A percentile compares a stretch with the other conserved stretches of the same genome.
Evolutionary conservation across 345 rosid genomes (phyloP).

Genomic region (Physaria fendleri): DNA sequence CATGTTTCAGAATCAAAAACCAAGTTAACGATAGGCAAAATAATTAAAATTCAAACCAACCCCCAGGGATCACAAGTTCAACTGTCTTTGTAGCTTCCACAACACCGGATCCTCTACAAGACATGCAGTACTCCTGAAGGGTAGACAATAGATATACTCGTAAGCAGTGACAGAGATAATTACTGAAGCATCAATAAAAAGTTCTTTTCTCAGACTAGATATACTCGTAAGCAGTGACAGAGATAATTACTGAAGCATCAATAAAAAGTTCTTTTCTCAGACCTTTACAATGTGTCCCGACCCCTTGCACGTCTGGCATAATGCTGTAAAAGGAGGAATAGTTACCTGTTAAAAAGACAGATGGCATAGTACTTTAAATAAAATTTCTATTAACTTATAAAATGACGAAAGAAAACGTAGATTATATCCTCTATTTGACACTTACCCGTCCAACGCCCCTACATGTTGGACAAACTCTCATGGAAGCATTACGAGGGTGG

Average conservation of each 20-base stretch:
- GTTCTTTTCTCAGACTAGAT: conserved; percentile 36
- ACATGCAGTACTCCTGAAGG: conserved; percentile 57
- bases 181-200: conserved; percentile 15
- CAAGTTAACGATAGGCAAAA: conserved; percentile 1
- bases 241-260: conserved; percentile 13
- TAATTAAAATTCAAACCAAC: conserved; percentile 36
- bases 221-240: too few species aligned
- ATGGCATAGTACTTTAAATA: conserved; percentile 13
- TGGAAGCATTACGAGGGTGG: conserved; percentile 53
- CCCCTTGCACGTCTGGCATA: conserved; percentile 74
- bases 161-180: conserved; percentile 4
- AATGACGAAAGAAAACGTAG: conserved; percentile 1
- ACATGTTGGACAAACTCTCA: conserved; percentile 62
- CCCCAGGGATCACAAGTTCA: conserved; percentile 67
- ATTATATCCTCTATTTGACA: conserved; percentile 21
- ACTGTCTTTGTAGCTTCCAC: conserved; percentile 70
- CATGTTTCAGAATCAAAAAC: conserved; percentile 5
- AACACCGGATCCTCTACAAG: conserved; percentile 74
- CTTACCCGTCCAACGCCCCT: conserved; percentile 85
- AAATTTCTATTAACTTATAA: background rate
- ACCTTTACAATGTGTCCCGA: conserved; percentile 68
- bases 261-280: conserved; percentile 14
- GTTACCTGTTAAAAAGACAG: conserved; percentile 53
- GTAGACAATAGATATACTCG: background rate
- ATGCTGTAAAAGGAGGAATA: conserved; percentile 85